These are phyloP conservation scores for Colletotrichum orchidophilum DNA, from an alignment of 2,329 filamentous ascomycete species.

Conservation along the genomic window DNA sequence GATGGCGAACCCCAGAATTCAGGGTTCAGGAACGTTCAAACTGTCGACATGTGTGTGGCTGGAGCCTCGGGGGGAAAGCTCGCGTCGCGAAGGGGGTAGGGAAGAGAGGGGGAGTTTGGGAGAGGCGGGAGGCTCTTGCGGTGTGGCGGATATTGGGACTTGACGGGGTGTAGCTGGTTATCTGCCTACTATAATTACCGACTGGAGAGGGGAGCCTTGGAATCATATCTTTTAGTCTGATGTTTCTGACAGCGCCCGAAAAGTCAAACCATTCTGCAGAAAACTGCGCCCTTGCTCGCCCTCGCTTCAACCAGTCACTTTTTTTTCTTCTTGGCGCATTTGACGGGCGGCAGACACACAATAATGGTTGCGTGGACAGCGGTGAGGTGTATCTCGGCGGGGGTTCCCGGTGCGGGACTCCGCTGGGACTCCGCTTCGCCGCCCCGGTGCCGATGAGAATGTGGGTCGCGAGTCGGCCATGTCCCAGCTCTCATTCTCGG, in stretches of 20 bases:
- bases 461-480: not conserved
- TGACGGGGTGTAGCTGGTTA: not conserved
- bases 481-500: not conserved
- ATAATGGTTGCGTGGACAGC: not conserved
- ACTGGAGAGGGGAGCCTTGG: not conserved
- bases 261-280: not conserved
- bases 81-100: conserved; percentile 17
- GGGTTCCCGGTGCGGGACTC: conserved; percentile 9
- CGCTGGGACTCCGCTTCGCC: not conserved
- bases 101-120: not conserved
- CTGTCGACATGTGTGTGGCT: conserved; percentile 14
- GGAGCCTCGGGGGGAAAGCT: not conserved
- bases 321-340: not conserved
- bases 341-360: not conserved
- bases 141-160: not conserved
- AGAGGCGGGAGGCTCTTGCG: not conserved
- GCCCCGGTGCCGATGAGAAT: conserved; percentile 4
- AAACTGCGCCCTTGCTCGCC: not conserved
- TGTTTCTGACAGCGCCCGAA: conserved; percentile 2
- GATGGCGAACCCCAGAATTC: not conserved
- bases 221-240: not conserved
- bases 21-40: conserved; percentile 21
- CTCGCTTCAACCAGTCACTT: not conserved
- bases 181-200: not conserved
- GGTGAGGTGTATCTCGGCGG: not conserved